Evolutionary conservation across 768 basidiomycete species (phyloP).

Genomic region (Daedaleopsis sinensis): DNA sequence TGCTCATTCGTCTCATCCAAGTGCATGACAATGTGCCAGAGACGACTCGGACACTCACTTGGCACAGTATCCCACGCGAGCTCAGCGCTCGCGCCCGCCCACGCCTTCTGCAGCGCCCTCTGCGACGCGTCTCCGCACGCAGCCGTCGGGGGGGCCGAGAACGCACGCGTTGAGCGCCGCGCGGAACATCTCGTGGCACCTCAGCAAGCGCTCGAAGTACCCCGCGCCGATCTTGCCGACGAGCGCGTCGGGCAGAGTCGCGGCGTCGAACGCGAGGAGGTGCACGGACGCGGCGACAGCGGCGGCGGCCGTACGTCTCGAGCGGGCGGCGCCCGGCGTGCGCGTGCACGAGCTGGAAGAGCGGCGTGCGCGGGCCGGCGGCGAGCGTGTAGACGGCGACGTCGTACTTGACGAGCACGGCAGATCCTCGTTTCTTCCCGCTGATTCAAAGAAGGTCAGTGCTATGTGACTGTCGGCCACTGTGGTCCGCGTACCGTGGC

Average conservation of each 20-base stretch:
- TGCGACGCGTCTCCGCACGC: neutral
- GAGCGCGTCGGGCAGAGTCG: slow-evolving; percentile 39
- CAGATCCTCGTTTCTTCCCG: no score
- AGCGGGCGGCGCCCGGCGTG: slow-evolving; percentile 39
- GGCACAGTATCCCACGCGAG: neutral
- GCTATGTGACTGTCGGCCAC: no score
- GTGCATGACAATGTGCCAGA: no score
- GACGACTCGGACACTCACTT: no score
- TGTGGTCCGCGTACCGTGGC: no score
- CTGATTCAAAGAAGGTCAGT: no score
- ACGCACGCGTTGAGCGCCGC: slow-evolving; percentile 33
- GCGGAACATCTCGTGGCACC: slow-evolving; percentile 39
- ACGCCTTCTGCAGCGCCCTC: neutral
- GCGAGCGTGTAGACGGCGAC: slow-evolving; percentile 26
- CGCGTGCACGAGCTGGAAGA: slow-evolving; percentile 37
- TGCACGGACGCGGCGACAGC: slow-evolving; percentile 41
- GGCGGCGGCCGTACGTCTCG: slow-evolving; percentile 42
- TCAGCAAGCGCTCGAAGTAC: slow-evolving; percentile 43
- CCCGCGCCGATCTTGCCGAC: slow-evolving; percentile 41
- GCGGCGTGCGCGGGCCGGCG: slow-evolving; percentile 27
- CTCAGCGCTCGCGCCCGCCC: neutral
- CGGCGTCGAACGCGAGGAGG: slow-evolving; percentile 38
- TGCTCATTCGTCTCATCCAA: no score
- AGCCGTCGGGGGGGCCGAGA: neutral
- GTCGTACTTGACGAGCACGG: slow-evolving; percentile 31